Base-by-base conservation (phyloP, 352 stramenopile species). In the Pythium rhizo-oryzae region DNA sequence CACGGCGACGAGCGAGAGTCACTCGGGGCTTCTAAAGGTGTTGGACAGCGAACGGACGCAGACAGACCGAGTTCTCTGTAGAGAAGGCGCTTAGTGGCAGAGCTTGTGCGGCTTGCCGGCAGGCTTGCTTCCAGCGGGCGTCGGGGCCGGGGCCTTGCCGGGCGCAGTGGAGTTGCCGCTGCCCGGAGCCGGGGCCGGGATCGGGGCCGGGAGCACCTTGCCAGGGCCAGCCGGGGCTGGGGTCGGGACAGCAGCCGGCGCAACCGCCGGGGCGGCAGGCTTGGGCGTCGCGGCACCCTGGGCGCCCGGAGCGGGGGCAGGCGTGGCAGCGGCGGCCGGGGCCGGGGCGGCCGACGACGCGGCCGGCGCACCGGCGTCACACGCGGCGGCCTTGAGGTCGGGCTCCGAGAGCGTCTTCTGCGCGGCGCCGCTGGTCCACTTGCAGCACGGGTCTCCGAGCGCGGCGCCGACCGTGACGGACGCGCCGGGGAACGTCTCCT, bases 371-470 rank as follows among this genome's bases (percentile, higher is more conserved):
- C 19, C 56, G 18, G 23, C 18, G 5, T 25, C 24, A 30, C 56
- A 65, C 5, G 21, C 35, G 44, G 37, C 54, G 13, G 43, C 59
- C 1, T 46, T 11, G 5, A 33, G 21, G 25, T 37, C 18, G 12
- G 47, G 59, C 12, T 28, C 56, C 24, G 39, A 44, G 37, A 62
- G 56, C 23, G 39, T 11, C 6, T n/a, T 24, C 28, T 62, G n/a
- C 5, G 56, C 21, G 8, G 39, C 24, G 33, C 56, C 56, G 8
- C n/a, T 25, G 8, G 39, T 61, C 61, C 61, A 67, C 61, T 53
- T 67, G 61, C 61, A 67, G 61, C 61, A 67, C 50, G 61, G 61
- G 44, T 67, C 61, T 18, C 61, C 61, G 39, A 67, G 61, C 23
- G 59, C 61, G 25, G 50, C 61, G 23, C 62, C 62, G 43, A 58